Evolutionary conservation across 768 basidiomycete species (phyloP).

Genomic region (Hygrocybe coccinea): DNA sequence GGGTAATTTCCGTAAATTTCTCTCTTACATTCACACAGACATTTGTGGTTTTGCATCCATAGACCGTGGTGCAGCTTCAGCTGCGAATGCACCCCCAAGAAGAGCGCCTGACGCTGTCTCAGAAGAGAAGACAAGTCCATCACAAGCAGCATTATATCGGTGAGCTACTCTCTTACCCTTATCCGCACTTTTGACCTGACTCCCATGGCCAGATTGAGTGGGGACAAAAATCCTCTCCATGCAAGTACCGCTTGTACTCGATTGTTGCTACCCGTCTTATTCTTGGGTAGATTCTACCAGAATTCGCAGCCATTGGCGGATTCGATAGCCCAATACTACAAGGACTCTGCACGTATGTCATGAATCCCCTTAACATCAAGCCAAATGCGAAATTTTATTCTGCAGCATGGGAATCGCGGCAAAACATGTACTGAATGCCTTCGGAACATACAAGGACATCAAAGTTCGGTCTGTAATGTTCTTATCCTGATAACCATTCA

Average conservation of each 20-base stretch:
- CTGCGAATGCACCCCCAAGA: constrained; percentile 73
- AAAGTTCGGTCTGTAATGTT: constrained; percentile 71
- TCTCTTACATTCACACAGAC: background rate
- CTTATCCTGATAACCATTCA: background rate
- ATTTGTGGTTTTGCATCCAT: background rate
- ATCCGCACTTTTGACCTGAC: background rate
- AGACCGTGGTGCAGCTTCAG: constrained; percentile 90
- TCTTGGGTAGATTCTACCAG: constrained; percentile 68
- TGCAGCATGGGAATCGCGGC: constrained; percentile 91
- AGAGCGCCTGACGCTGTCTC: constrained; percentile 79
- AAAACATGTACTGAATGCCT: constrained; percentile 87
- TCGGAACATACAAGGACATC: constrained; percentile 84
- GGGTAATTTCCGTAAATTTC: constrained; percentile 40
- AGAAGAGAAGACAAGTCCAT: constrained; percentile 79
- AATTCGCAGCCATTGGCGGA: constrained; percentile 67
- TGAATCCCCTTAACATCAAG: constrained; percentile 41
- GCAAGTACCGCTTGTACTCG: constrained; percentile 40
- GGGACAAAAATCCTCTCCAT: constrained; percentile 89
- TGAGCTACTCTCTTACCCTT: constrained; percentile 27
- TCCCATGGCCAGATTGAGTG: constrained; percentile 58
- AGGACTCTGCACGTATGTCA: constrained; percentile 5
- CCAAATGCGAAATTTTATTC: constrained; percentile 79
- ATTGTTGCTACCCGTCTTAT: background rate
- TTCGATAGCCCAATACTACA: constrained; percentile 16
- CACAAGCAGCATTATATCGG: constrained; percentile 93